A percentile compares a stretch with the other conserved stretches of the same genome.
Conservation (phyloP, 2,329 filamentous ascomycete species). For the Penicillium sp. region DNA sequence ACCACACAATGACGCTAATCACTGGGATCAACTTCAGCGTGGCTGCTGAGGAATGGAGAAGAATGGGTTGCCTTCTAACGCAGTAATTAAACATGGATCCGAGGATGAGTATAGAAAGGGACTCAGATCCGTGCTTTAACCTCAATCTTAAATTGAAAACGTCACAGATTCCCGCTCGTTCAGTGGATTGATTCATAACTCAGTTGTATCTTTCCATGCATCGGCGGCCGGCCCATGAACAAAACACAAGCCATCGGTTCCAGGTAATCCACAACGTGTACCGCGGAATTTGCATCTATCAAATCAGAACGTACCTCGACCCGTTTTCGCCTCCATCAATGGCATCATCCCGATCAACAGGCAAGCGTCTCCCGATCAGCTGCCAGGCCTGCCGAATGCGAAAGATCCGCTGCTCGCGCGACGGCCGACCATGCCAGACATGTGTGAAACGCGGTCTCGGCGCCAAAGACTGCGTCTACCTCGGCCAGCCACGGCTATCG, state of each 20-base stretch:
- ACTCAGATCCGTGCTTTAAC: not conserved
- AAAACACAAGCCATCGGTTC: not conserved
- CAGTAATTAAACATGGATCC: not conserved
- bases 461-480: constrained; percentile 38
- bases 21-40: constrained; percentile 1
- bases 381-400: constrained; percentile 42
- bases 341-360: constrained; percentile 28
- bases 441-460: constrained; percentile 39
- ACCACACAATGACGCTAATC: constrained; percentile 3
- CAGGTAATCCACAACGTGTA: constrained; percentile 2
- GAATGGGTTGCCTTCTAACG: constrained; percentile 7
- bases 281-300: not conserved
- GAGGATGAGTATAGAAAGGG: constrained; percentile 4
- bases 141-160: not conserved
- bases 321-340: constrained; percentile 12
- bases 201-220: not conserved
- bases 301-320: not conserved
- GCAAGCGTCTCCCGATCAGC: constrained; percentile 40
- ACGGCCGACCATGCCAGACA: constrained; percentile 40
- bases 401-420: constrained; percentile 42
- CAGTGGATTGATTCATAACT: not conserved
- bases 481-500: constrained; percentile 34
- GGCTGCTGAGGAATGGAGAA: not conserved
- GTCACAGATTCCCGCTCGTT: not conserved
- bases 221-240: not conserved